phyloP scores from a whole-genome alignment of 805 yeast species.

The Zygoascus tannicola region DNA sequence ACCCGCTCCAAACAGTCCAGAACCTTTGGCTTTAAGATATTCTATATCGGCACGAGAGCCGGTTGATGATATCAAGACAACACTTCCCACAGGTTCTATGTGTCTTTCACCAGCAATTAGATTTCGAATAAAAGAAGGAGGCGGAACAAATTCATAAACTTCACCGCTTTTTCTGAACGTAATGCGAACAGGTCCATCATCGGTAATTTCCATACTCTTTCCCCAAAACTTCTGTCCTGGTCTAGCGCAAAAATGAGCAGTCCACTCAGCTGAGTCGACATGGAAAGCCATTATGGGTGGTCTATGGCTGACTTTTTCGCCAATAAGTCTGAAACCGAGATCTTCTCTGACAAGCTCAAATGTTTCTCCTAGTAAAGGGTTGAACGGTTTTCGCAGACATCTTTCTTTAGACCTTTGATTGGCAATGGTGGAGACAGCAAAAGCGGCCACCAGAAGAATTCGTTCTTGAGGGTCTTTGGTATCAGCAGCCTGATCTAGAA shows the following conservation, averaged over 20 bases:
- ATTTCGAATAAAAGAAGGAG: constrained; percentile 74
- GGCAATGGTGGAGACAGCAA: constrained; percentile 70
- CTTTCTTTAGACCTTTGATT: constrained; percentile 66
- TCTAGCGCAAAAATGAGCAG: constrained; percentile 30
- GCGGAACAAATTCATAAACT: constrained; percentile 68
- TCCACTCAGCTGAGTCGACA: constrained; percentile 66
- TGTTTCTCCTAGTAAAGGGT: constrained; percentile 90
- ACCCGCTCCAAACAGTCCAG: constrained; percentile 71
- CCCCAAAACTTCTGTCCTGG: constrained; percentile 89
- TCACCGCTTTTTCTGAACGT: constrained; percentile 55
- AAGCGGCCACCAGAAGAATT: constrained; percentile 62
- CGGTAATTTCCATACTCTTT: constrained; percentile 74
- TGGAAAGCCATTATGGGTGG: constrained; percentile 80
- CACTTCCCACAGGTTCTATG: constrained; percentile 69
- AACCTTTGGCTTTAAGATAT: constrained; percentile 58
- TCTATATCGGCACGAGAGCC: constrained; percentile 63
- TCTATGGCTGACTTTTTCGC: constrained; percentile 82
- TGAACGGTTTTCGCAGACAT: constrained; percentile 81
- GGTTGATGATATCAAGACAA: constrained; percentile 57
- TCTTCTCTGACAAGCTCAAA: constrained; percentile 84
- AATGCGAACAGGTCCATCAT: constrained; percentile 59
- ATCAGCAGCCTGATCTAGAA: constrained; percentile 56
- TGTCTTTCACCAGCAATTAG: constrained; percentile 93
- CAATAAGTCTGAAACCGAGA: constrained; percentile 57
- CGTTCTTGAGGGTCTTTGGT: constrained; percentile 46